phyloP scores from a whole-genome alignment of 257 asterid species.

The Solanum chilense region DNA sequence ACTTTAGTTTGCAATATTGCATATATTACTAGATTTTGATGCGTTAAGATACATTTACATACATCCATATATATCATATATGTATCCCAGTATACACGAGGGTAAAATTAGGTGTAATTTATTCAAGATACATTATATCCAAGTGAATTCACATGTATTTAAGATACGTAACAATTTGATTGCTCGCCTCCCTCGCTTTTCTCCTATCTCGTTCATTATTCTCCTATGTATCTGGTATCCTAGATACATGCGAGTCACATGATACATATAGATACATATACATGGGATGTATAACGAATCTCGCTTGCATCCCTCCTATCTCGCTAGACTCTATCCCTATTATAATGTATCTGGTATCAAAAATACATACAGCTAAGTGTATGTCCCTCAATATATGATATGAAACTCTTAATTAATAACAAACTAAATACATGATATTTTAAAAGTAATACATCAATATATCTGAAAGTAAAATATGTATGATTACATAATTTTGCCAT shows the following conservation, averaged over 20 bases:
- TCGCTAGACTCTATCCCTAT: neutral
- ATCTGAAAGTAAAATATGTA: too few species aligned
- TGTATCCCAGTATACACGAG: too few species aligned
- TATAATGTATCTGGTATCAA: neutral
- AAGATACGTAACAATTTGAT: neutral
- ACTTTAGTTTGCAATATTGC: too few species aligned
- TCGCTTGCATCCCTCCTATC: neutral
- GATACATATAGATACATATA: too few species aligned
- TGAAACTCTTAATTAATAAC: too few species aligned
- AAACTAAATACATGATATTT: too few species aligned
- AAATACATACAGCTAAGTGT: neutral
- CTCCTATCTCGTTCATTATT: neutral
- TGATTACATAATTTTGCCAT: neutral
- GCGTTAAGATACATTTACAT: too few species aligned
- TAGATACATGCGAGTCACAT: neutral
- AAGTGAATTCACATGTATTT: neutral
- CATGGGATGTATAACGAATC: too few species aligned
- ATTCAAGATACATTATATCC: neutral
- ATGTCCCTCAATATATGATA: neutral
- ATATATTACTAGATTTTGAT: too few species aligned
- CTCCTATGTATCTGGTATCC: neutral
- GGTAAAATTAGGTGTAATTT: too few species aligned
- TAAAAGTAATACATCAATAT: too few species aligned
- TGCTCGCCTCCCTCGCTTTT: neutral
- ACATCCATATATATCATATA: too few species aligned